These are phyloP conservation scores for Euclidium syriacum DNA, from an alignment of 345 rosid species.

Conservation along the genomic window DNA sequence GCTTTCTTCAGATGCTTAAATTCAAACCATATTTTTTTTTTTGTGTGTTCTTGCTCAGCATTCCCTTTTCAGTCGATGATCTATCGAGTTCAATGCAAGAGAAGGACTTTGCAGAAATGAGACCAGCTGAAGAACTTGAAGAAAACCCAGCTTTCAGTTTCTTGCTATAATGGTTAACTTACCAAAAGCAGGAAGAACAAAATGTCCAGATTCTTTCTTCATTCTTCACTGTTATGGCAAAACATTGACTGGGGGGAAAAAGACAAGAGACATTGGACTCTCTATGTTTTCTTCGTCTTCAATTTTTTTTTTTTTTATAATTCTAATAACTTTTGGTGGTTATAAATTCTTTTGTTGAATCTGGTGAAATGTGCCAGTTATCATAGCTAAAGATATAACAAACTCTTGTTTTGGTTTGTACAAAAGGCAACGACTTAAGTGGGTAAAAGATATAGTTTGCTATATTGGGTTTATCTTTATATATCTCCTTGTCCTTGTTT, in stretches of 20 bases:
- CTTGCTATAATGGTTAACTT: conserved; percentile 39
- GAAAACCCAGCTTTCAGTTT: conserved; percentile 85
- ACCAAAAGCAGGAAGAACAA: conserved; percentile 8
- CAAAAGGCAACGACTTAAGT: background rate
- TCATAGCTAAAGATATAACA: conserved; percentile 1
- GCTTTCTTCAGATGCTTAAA: background rate
- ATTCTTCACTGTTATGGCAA: background rate
- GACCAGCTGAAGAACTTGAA: conserved; percentile 77
- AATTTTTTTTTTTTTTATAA: background rate
- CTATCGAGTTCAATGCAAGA: conserved; percentile 74
- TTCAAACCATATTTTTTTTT: background rate
- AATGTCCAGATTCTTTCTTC: background rate
- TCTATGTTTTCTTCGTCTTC: conserved; percentile 17
- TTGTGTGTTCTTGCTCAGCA: conserved; percentile 44
- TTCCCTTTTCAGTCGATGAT: conserved; percentile 89
- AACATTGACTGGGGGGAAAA: conserved; percentile 10
- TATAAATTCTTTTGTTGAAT: background rate
- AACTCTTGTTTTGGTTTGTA: conserved; percentile 13
- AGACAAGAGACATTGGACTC: background rate
- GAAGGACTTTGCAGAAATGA: conserved; percentile 75
- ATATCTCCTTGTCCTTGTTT: too few relatives aligned
- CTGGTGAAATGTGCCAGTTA: conserved; percentile 10
- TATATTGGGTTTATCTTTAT: background rate
- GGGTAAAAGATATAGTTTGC: conserved; percentile 5
- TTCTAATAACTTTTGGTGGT: background rate